These are phyloP conservation scores for Tylopilus plumbeoviolaceoides DNA, from an alignment of 768 basidiomycete species.

Conservation along the genomic window DNA sequence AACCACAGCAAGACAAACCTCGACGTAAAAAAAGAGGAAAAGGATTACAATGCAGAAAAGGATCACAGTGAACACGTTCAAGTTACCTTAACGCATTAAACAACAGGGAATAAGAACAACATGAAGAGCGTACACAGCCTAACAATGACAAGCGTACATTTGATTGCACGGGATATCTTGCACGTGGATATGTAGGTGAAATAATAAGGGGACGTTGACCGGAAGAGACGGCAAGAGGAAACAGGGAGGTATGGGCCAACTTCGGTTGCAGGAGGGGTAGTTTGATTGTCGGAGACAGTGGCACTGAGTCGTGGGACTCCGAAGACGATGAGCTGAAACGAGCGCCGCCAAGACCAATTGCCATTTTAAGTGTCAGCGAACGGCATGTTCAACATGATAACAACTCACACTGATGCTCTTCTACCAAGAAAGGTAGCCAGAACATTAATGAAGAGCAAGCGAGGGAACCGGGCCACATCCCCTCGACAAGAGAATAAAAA, in stretches of 20 bases:
- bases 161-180: conserved; percentile 10
- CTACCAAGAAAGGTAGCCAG: neutral
- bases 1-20: conserved; percentile 4
- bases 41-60: neutral
- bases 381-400: neutral
- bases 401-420: conserved; percentile 6
- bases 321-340: neutral
- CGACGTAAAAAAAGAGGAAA: neutral
- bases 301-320: neutral
- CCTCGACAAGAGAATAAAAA: neutral
- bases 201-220: neutral
- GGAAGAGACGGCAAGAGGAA: neutral
- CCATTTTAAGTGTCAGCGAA: neutral
- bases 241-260: neutral
- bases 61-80: conserved; percentile 5
- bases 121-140: conserved; percentile 12
- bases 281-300: neutral
- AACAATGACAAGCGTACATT: conserved; percentile 20
- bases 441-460: neutral
- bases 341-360: neutral
- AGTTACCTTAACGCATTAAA: conserved; percentile 8
- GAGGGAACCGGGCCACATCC: neutral
- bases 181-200: conserved; percentile 1
- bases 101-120: conserved; percentile 10
- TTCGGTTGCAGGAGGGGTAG: neutral